Base-by-base conservation (phyloP, 768 basidiomycete species). In the Macrolepiota dolichaula region DNA sequence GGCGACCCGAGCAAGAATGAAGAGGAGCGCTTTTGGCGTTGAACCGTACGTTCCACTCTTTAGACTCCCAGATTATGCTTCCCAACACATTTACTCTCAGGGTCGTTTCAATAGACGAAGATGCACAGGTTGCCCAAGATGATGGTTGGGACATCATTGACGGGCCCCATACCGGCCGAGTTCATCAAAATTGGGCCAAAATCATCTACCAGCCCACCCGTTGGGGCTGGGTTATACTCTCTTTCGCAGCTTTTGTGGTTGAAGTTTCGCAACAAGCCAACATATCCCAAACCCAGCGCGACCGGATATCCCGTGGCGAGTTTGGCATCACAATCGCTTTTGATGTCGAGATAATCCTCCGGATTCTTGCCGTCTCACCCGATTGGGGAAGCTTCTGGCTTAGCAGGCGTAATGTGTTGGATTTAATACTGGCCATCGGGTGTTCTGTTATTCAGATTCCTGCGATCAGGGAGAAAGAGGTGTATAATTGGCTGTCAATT, bases 1-100 rank as follows among this genome's bases (percentile, higher is more conserved):
- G 17, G 91, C 90, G 15, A 97, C 97, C 62, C 80, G 93, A 36
- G 81, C 85, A 3, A 87, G 93, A 68, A 97, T 96, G 2, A 85
- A 87, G 71, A 90, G 89, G 70, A 94, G 92, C 71, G 96, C 96
- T 0, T 98, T 98, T 71, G 94, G 94, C 36, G 92, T 92, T 32
- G 86, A 82, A 2, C 78, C 82, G 87, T 87, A 72, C 51, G 86
- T 79, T 32, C 12, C 17, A 37, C 38, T 67, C 15, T 62, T 32
- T 24, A 47, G 17, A 11, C 38, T 13, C 4, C 13, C 12, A n/a
- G 50, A 51, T 27, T 13, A 5, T 42, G 61, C 7, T 42, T 19
- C 25, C 44, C 12, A 12, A 27, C 27, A 51, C 37, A 10, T 42
- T 38, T 22, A 15, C 1, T 40, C 13, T 11, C 10, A 80, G 76